phyloP scores from a whole-genome alignment of 768 basidiomycete species.

The Lactarius akahatsu region DNA sequence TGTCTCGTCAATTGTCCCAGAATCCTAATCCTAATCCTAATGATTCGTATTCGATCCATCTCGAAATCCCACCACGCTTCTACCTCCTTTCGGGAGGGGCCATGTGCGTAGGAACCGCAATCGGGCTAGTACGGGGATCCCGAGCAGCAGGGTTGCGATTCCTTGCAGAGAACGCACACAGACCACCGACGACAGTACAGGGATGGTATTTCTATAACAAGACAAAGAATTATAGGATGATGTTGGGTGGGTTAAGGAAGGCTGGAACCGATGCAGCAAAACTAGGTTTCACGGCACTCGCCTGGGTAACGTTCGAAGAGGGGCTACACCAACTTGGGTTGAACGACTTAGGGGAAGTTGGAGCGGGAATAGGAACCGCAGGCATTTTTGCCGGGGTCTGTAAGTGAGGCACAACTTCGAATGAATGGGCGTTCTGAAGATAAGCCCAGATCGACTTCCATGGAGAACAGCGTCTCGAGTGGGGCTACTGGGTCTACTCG shows the following conservation, averaged over 20 bases:
- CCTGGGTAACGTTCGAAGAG: conserved; percentile 53
- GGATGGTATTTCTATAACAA: conserved; percentile 98
- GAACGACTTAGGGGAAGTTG: conserved; percentile 50
- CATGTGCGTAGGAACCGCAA: conserved; percentile 57
- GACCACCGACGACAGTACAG: conserved; percentile 77
- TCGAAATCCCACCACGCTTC: conserved; percentile 56
- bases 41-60: conserved; percentile 34
- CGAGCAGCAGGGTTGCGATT: conserved; percentile 72
- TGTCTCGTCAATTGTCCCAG: conserved; percentile 26
- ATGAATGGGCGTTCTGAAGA: conserved; percentile 20
- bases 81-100: conserved; percentile 62
- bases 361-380: conserved; percentile 66
- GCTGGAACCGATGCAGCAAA: conserved; percentile 57
- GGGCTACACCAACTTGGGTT: conserved; percentile 39
- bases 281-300: conserved; percentile 47
- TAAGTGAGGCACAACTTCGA: conserved; percentile 37
- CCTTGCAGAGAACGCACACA: conserved; percentile 91
- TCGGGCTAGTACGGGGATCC: conserved; percentile 73
- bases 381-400: conserved; percentile 56
- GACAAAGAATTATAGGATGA: conserved; percentile 88
- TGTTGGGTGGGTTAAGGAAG: conserved; percentile 68
- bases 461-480: conserved; percentile 24
- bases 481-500: conserved; percentile 52
- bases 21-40: conserved; percentile 29
- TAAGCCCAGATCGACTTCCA: conserved; percentile 27